Evolutionary conservation across 169 alveolate species (phyloP).

Genomic region (Plasmodium vinckei): DNA sequence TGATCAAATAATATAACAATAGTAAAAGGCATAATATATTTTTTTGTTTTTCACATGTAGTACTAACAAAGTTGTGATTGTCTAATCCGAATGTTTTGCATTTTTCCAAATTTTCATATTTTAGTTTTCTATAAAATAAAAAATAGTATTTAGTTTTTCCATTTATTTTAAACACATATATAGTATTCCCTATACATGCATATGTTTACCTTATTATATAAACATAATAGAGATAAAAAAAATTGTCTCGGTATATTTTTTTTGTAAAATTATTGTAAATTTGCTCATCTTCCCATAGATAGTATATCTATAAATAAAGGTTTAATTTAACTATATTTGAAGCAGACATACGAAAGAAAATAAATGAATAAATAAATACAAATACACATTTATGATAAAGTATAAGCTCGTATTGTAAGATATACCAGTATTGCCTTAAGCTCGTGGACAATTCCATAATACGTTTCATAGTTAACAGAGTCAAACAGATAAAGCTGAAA

Average conservation of each 20-base stretch:
- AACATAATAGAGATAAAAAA: conserved; percentile 50
- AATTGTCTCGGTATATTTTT: conserved; percentile 37
- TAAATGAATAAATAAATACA: background rate
- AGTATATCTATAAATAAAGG: conserved; percentile 38
- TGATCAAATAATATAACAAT: background rate
- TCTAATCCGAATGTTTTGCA: conserved; percentile 64
- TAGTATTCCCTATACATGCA: background rate
- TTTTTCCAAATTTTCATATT: conserved; percentile 37
- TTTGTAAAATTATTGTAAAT: conserved; percentile 68
- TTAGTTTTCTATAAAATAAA: conserved; percentile 25
- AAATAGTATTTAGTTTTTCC: background rate
- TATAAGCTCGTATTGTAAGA: background rate
- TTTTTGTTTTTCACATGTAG: conserved; percentile 1
- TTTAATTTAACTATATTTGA: background rate
- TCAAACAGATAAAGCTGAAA: conserved; percentile 69
- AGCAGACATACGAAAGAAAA: background rate
- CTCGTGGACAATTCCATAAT: conserved; percentile 52
- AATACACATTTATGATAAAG: background rate
- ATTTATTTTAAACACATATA: background rate
- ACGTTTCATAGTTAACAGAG: conserved; percentile 50
- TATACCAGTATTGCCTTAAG: conserved; percentile 68
- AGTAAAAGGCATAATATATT: background rate
- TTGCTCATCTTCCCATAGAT: conserved; percentile 65
- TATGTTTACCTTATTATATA: conserved; percentile 56
- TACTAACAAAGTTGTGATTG: conserved; percentile 66